Conservation (phyloP, 768 basidiomycete genomes). For the Clathrus columnatus region DNA sequence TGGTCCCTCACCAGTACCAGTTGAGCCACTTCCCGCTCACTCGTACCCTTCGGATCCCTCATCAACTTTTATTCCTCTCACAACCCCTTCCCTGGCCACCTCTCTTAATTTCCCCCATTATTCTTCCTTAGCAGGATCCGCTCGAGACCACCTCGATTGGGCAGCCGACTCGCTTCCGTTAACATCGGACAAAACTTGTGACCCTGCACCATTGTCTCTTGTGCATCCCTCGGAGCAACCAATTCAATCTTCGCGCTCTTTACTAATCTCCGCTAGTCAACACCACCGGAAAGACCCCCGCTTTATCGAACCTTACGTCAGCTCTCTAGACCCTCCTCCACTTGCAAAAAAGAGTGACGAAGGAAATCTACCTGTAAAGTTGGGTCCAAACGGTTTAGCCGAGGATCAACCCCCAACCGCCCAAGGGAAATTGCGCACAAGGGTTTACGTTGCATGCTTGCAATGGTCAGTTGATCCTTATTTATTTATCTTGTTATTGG, state of each 20-base stretch:
- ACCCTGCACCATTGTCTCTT: not conserved
- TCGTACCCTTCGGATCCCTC: not conserved
- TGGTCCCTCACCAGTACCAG: too few relatives aligned
- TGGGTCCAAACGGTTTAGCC: slow-evolving; percentile 32
- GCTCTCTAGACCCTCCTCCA: not conserved
- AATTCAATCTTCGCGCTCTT: not conserved
- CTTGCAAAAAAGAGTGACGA: not conserved
- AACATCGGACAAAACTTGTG: slow-evolving; percentile 1
- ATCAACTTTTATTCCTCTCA: not conserved
- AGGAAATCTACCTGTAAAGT: not conserved
- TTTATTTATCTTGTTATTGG: slow-evolving; percentile 10
- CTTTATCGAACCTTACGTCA: not conserved
- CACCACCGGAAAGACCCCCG: not conserved
- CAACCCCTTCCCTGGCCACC: not conserved
- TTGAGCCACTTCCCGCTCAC: not conserved
- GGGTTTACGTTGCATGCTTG: slow-evolving; percentile 72
- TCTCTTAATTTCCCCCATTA: not conserved
- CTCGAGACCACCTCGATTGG: not conserved
- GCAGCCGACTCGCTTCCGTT: slow-evolving; percentile 2
- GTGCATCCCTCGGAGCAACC: not conserved
- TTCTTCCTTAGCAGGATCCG: not conserved
- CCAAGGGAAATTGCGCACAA: slow-evolving; percentile 65
- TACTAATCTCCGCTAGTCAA: not conserved
- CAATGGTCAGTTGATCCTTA: slow-evolving; percentile 48
- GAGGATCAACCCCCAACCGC: slow-evolving; percentile 74